phyloP scores from a whole-genome alignment of 2,329 filamentous ascomycete species.

The Arthrinium puccinioides region DNA sequence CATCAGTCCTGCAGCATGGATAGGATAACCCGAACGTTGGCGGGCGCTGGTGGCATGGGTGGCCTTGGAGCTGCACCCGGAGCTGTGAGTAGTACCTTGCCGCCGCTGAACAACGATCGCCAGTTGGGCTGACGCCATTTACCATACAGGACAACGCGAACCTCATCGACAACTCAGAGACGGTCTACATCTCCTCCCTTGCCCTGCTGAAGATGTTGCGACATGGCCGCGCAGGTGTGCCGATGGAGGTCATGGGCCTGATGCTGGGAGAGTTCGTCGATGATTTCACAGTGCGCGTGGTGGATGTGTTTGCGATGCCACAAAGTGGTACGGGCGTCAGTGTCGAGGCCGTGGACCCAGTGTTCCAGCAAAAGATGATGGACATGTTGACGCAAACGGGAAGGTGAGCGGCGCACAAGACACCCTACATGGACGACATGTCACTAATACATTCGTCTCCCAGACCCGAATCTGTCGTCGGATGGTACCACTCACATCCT shows the following conservation, averaged over 20 bases:
- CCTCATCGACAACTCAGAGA: conserved; percentile 98
- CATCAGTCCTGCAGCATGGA: conserved; percentile 57
- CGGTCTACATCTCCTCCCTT: conserved; percentile 96
- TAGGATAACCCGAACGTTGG: conserved; percentile 82
- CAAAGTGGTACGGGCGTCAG: conserved; percentile 97
- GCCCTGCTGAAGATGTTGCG: conserved; percentile 97
- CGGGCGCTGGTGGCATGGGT: conserved; percentile 61
- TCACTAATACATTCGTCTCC: neutral
- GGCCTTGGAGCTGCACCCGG: conserved; percentile 53
- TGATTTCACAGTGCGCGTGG: conserved; percentile 96
- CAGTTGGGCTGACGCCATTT: too few relatives aligned
- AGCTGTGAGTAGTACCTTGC: conserved; percentile 40
- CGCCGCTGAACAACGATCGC: neutral
- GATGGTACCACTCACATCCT: conserved; percentile 99
- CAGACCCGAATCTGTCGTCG: conserved; percentile 93
- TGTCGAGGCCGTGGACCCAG: conserved; percentile 95
- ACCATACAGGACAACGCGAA: conserved; percentile 69
- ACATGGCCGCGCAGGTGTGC: conserved; percentile 93
- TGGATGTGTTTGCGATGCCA: conserved; percentile 99
- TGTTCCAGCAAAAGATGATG: conserved; percentile 99
- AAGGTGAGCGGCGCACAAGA: conserved; percentile 48
- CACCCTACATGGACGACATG: too few relatives aligned
- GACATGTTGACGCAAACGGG: conserved; percentile 98
- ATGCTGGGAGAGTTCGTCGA: conserved; percentile 99
- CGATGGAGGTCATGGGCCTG: conserved; percentile 99